phyloP scores from a whole-genome alignment of 2,329 filamentous ascomycete species.

The Ascosphaera acerosa region DNA sequence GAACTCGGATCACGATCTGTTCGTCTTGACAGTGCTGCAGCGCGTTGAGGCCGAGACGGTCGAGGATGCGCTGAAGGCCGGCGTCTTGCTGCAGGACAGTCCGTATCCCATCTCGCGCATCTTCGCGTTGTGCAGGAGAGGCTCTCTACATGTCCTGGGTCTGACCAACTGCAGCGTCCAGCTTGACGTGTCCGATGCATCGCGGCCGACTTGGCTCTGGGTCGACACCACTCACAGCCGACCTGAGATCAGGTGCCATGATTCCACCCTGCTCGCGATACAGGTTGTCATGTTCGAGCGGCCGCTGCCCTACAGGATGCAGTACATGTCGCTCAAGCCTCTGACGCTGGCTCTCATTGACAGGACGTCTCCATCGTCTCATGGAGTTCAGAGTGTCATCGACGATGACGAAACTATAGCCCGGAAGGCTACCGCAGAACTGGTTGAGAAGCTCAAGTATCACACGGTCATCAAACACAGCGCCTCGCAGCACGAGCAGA shows the following conservation, averaged over 20 bases:
- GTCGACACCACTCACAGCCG: constrained; percentile 8
- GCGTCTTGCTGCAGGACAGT: constrained; percentile 59
- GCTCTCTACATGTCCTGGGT: constrained; percentile 65
- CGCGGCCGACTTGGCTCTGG: neutral
- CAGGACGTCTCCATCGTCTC: constrained; percentile 24
- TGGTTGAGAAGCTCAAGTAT: constrained; percentile 67
- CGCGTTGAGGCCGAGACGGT: constrained; percentile 74
- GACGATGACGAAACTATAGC: constrained; percentile 50
- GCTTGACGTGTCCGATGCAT: neutral
- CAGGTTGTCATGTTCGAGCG: constrained; percentile 79
- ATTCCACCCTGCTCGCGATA: constrained; percentile 40
- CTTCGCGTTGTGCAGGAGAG: constrained; percentile 59
- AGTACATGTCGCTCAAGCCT: constrained; percentile 77
- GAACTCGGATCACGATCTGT: constrained; percentile 73
- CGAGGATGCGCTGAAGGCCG: constrained; percentile 63
- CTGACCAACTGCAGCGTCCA: constrained; percentile 36
- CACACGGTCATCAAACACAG: constrained; percentile 61
- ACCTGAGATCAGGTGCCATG: constrained; percentile 47
- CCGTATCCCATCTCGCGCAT: constrained; percentile 58
- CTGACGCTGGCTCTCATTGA: constrained; percentile 70
- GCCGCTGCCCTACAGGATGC: constrained; percentile 68
- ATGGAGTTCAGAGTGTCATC: constrained; percentile 27
- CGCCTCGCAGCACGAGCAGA: constrained; percentile 58
- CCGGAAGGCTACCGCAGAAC: constrained; percentile 34
- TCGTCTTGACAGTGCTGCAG: constrained; percentile 72